These are phyloP conservation scores for Mrakia gelida DNA, from an alignment of 768 basidiomycete genomes.

Conservation along the genomic window DNA sequence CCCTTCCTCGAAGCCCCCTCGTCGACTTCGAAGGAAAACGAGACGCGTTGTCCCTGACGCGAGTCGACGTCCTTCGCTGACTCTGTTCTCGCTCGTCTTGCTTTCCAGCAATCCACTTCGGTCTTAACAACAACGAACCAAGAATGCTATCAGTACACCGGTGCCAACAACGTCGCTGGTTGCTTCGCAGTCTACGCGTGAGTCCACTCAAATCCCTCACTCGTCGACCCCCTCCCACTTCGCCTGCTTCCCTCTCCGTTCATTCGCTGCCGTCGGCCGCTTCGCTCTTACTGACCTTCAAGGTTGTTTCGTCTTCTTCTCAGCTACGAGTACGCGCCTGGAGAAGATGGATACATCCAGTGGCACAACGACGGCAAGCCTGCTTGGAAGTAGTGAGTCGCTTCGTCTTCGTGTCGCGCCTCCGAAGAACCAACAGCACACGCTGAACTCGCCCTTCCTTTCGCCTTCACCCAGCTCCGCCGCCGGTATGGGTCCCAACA, in stretches of 20 bases:
- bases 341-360: conserved; percentile 25
- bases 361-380: conserved; percentile 27
- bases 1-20: conserved; percentile 36
- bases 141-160: conserved; percentile 60
- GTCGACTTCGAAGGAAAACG: too few relatives aligned
- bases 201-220: too few relatives aligned
- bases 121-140: conserved; percentile 62
- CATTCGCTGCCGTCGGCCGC: too few relatives aligned
- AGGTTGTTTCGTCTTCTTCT: not conserved
- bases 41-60: too few relatives aligned
- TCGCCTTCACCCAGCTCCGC: conserved; percentile 43
- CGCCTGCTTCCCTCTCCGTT: too few relatives aligned
- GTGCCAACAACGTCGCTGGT: conserved; percentile 40
- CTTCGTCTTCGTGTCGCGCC: not conserved
- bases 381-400: conserved; percentile 48
- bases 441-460: not conserved
- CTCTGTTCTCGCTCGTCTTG: too few relatives aligned
- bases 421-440: not conserved
- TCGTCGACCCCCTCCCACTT: too few relatives aligned
- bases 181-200: conserved; percentile 72
- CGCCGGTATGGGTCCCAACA: conserved; percentile 62
- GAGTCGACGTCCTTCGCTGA: too few relatives aligned
- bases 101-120: conserved; percentile 76
- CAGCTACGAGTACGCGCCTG: conserved; percentile 17
- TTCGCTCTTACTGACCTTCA: not conserved